Evolutionary conservation across 2,329 filamentous ascomycete genomes (phyloP).

Genomic region (Coleophoma eucalyptorum): DNA sequence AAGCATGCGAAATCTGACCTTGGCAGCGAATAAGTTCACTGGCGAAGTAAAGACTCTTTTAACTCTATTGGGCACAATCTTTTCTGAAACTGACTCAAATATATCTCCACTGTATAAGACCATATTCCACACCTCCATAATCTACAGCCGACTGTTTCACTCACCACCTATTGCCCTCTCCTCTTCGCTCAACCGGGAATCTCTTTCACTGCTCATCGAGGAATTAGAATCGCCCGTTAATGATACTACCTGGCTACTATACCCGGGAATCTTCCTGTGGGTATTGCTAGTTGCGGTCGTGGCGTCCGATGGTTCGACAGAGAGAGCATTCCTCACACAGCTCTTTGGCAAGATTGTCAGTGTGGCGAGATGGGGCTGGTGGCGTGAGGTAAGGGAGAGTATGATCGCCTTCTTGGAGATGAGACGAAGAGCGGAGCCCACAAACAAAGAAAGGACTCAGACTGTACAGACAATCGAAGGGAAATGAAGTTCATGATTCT

Average conservation of each 20-base stretch:
- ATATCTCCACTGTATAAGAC: background rate
- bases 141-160: background rate
- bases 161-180: background rate
- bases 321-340: background rate
- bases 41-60: background rate
- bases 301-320: background rate
- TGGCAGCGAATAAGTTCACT: background rate
- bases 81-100: background rate
- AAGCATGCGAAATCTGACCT: background rate
- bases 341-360: background rate
- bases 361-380: background rate
- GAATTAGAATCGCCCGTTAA: background rate
- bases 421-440: background rate
- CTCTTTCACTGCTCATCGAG: background rate
- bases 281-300: background rate
- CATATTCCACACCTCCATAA: background rate
- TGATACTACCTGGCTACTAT: background rate
- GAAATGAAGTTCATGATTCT: too few relatives aligned
- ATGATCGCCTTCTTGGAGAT: background rate
- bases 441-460: too few relatives aligned
- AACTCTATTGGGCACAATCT: background rate
- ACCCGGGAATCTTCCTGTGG: slow-evolving; percentile 1
- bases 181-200: background rate
- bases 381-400: background rate
- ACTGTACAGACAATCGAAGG: too few relatives aligned